Base-by-base conservation (phyloP, 352 stramenopile species). In the Globisporangium yorkense region DNA sequence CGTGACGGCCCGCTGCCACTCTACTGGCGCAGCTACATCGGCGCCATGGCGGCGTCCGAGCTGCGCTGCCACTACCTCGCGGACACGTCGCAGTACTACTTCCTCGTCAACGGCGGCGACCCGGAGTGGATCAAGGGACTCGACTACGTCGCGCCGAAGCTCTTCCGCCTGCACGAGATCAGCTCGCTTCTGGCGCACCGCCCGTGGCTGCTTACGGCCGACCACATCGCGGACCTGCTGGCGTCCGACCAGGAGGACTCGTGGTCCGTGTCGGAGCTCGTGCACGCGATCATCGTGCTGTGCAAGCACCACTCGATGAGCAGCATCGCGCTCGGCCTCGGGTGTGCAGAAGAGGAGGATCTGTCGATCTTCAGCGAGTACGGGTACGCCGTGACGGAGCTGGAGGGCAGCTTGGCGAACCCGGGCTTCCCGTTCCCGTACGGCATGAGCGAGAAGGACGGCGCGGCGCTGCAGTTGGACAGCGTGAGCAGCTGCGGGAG, bases 241-340 rank as follows among this genome's bases (percentile, higher is more conserved):
- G 68, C 67, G 9, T 86, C 77, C 2, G 72, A 89, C 37, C 75
- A 86, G 47, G 78, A 90, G 35, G 80, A 89, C 29, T 90, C 84
- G 62, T 95, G 85, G 85, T 95, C 85, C 2, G 81, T 93, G 10
- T 88, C 85, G 27, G 85, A 95, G 66, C 72, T 95, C 16, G 85
- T 93, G 37, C 85, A 95, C 56, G 85, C 85, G 6, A 90, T 94
- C 59, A 86, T 92, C 50, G 80, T 94, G 35, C 61, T 94, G 43
- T 92, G 84, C 58, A 80, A 88, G 59, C 84, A 87, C 29, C 82
- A 94, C 60, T 90, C 82, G 20, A 92, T 92, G 74, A 75, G 75
- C 20, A 87, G 79, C 65, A 89, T 94, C 51, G 75, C 84, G 20
- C 74, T 92, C 5, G 82, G 82, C 0, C 61, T 94, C 15, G 84